Percentiles rank a stretch among this genome's conserved stretches.
Conservation (phyloP, 768 basidiomycete genomes). For the Agrocybe praecox region DNA sequence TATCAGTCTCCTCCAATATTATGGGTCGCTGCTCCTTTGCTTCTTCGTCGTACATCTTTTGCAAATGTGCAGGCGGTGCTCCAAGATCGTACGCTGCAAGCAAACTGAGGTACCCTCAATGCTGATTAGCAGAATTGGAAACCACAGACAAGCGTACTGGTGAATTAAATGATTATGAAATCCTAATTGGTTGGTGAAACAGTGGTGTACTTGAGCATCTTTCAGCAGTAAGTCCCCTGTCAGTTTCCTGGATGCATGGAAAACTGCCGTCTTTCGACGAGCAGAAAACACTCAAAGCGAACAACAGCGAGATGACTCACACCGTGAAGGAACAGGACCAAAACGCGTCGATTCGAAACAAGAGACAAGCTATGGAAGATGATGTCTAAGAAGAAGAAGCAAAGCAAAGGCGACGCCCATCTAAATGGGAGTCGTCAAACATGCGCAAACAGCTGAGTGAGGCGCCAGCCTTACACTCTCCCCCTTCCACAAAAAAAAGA, state of each 20-base stretch:
- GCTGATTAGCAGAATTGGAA: not conserved
- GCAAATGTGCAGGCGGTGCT: constrained; percentile 44
- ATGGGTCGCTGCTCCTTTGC: constrained; percentile 40
- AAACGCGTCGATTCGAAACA: too few relatives aligned
- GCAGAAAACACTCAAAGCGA: too few relatives aligned
- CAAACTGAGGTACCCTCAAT: constrained; percentile 34
- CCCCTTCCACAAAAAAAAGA: too few relatives aligned
- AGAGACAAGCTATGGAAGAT: too few relatives aligned
- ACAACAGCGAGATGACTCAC: too few relatives aligned
- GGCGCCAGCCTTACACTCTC: too few relatives aligned
- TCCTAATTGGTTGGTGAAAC: constrained; percentile 39
- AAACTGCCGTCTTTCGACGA: too few relatives aligned
- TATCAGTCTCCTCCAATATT: constrained; percentile 34
- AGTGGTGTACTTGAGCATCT: constrained; percentile 54
- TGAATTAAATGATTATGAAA: constrained; percentile 65
- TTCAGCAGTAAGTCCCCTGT: constrained; percentile 46
- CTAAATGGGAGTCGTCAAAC: too few relatives aligned
- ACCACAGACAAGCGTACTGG: constrained; percentile 40
- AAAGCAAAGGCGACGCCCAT: too few relatives aligned
- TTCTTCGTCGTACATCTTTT: constrained; percentile 51
- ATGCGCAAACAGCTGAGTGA: too few relatives aligned
- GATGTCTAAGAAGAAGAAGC: too few relatives aligned
- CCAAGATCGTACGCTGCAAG: constrained; percentile 61
- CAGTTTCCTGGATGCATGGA: constrained; percentile 42
- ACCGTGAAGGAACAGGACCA: too few relatives aligned